Conservation (phyloP, 2,329 filamentous ascomycete genomes). For the Pestalotiopsis fici region DNA sequence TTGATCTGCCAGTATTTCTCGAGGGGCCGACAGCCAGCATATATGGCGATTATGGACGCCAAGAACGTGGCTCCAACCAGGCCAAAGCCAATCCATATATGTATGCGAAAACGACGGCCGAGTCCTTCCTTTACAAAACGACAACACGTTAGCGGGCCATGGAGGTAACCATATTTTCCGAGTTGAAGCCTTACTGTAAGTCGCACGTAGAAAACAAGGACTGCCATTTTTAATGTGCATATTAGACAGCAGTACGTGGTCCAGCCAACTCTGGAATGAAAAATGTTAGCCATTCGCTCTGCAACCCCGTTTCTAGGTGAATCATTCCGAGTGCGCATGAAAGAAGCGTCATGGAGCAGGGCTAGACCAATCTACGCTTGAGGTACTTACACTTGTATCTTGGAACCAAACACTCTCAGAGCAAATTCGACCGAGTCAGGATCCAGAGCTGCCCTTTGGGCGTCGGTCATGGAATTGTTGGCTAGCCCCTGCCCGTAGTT, state of each 20-base stretch:
- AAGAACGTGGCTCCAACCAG: slow-evolving; percentile 46
- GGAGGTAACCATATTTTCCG: background rate
- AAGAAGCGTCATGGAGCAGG: too few species aligned
- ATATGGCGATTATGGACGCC: slow-evolving; percentile 44
- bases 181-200: slow-evolving; percentile 35
- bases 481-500: slow-evolving; percentile 48
- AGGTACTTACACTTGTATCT: slow-evolving; percentile 41
- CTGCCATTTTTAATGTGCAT: slow-evolving; percentile 52
- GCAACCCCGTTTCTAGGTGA: too few species aligned
- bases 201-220: slow-evolving; percentile 54
- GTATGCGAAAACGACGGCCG: slow-evolving; percentile 37
- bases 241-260: slow-evolving; percentile 48
- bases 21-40: slow-evolving; percentile 48
- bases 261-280: background rate
- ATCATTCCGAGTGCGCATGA: too few species aligned
- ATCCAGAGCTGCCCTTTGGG: slow-evolving; percentile 41
- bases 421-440: slow-evolving; percentile 41
- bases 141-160: background rate
- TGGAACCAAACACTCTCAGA: slow-evolving; percentile 47
- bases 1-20: slow-evolving; percentile 54
- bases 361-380: too few species aligned
- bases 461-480: slow-evolving; percentile 55
- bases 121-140: slow-evolving; percentile 31
- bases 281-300: background rate
- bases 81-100: slow-evolving; percentile 46